Evolutionary conservation across 495 filamentous ascomycete species (phyloP).

Genomic region (Cetradonia linearis): DNA sequence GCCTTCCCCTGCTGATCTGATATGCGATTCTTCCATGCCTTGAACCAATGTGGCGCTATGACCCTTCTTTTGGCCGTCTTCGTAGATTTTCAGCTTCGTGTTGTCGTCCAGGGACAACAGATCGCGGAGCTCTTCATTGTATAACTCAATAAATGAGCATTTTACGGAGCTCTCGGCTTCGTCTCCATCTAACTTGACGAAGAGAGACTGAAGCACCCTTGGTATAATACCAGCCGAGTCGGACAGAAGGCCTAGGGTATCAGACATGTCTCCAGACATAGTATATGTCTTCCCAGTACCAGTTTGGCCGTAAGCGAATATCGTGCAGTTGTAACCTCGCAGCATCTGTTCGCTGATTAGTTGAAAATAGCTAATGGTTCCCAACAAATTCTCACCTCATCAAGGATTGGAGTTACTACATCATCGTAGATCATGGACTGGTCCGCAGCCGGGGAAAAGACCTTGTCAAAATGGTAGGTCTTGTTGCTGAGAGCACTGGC

Average conservation of each 20-base stretch:
- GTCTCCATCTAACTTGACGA: constrained; percentile 65
- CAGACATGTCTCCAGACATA: constrained; percentile 95
- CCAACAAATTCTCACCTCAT: constrained; percentile 52
- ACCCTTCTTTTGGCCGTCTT: constrained; percentile 77
- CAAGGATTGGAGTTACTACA: constrained; percentile 80
- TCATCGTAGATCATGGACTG: constrained; percentile 89
- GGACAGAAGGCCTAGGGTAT: constrained; percentile 71
- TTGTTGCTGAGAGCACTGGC: constrained; percentile 88
- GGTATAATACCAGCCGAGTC: constrained; percentile 93
- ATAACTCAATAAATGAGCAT: constrained; percentile 96
- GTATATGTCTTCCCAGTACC: constrained; percentile 98
- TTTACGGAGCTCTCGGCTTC: constrained; percentile 85
- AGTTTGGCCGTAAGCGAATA: constrained; percentile 97
- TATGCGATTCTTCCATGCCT: constrained; percentile 93
- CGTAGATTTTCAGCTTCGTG: constrained; percentile 86
- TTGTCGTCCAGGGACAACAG: constrained; percentile 70
- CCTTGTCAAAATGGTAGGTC: constrained; percentile 91
- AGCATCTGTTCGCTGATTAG: constrained; percentile 56
- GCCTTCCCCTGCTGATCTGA: constrained; percentile 72
- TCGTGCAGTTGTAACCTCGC: constrained; percentile 93
- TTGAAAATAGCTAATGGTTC: neutral
- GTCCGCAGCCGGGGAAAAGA: constrained; percentile 92
- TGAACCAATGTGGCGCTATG: constrained; percentile 75
- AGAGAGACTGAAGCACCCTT: constrained; percentile 74
- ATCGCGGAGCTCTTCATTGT: constrained; percentile 94